A percentile compares a stretch with the other conserved stretches of the same genome.
These are phyloP conservation scores for Lolium perenne DNA, from an alignment of 176 grass and related monocot genomes.

Conservation along the genomic window DNA sequence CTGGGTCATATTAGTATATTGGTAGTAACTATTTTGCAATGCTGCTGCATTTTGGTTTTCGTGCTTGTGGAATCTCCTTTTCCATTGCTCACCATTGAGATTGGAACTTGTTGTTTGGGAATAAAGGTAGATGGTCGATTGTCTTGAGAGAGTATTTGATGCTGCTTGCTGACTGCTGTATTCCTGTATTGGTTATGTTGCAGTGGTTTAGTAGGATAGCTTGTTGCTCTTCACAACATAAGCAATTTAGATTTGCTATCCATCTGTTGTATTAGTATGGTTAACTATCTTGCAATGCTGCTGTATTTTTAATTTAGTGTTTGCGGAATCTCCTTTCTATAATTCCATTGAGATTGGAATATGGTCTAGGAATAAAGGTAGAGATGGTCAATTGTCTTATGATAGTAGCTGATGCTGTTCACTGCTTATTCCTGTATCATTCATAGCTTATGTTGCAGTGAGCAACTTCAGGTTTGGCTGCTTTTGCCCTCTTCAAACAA, in stretches of 20 bases:
- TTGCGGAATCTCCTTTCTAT: too few species aligned
- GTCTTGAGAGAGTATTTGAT: not conserved
- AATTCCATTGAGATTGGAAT: constrained; percentile 31
- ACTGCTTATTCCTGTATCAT: not conserved
- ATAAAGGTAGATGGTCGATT: constrained; percentile 47
- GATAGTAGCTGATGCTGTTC: not conserved
- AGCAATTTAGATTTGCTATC: too few species aligned
- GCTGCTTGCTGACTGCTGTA: not conserved
- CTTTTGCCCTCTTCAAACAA: not conserved
- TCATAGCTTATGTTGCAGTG: constrained; percentile 6
- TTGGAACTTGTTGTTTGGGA: constrained; percentile 41
- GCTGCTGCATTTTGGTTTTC: not conserved
- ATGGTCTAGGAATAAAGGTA: constrained; percentile 48
- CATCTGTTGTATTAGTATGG: not conserved
- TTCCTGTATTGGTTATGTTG: constrained; percentile 9
- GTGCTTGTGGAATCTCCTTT: constrained; percentile 27
- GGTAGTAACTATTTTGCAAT: constrained; percentile 5
- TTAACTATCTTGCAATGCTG: too few species aligned
- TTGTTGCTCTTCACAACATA: too few species aligned
- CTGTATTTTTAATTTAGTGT: too few species aligned
- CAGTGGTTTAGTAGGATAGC: not conserved
- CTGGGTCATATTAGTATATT: not conserved
- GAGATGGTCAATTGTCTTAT: not conserved
- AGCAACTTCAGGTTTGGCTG: constrained; percentile 21
- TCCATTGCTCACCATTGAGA: constrained; percentile 32